Evolutionary conservation across 176 grass and related monocot species (phyloP).

Genomic region (Avena atlantica): DNA sequence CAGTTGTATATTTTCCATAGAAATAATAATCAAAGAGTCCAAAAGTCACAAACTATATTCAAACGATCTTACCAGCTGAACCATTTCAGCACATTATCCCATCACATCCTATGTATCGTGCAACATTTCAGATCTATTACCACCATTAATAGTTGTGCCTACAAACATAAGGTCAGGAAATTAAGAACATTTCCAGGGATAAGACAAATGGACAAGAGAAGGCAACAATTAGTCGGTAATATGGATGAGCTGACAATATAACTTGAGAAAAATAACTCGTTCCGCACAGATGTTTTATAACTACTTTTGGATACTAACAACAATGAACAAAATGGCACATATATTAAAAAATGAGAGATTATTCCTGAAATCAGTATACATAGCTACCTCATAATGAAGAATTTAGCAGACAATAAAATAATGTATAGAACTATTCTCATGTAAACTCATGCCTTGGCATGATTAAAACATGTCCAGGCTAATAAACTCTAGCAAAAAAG

Average conservation of each 20-base stretch:
- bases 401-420: neutral
- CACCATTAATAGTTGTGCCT: neutral
- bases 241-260: neutral
- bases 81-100: neutral
- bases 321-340: neutral
- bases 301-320: neutral
- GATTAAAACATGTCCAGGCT: too few species aligned
- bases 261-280: neutral
- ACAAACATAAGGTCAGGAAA: neutral
- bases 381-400: neutral
- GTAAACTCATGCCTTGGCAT: neutral
- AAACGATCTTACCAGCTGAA: neutral
- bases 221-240: neutral
- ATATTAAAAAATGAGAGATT: neutral
- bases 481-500: neutral
- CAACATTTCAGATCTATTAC: neutral
- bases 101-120: neutral
- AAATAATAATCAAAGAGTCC: neutral
- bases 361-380: neutral
- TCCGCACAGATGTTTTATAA: neutral
- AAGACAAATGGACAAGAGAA: neutral
- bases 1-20: neutral
- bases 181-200: neutral
- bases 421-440: neutral
- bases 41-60: neutral